A percentile compares a stretch with the other conserved stretches of the same genome.
Conservation (phyloP, 192 early-diverging fungal genomes). For the Linnemannia exigua region DNA sequence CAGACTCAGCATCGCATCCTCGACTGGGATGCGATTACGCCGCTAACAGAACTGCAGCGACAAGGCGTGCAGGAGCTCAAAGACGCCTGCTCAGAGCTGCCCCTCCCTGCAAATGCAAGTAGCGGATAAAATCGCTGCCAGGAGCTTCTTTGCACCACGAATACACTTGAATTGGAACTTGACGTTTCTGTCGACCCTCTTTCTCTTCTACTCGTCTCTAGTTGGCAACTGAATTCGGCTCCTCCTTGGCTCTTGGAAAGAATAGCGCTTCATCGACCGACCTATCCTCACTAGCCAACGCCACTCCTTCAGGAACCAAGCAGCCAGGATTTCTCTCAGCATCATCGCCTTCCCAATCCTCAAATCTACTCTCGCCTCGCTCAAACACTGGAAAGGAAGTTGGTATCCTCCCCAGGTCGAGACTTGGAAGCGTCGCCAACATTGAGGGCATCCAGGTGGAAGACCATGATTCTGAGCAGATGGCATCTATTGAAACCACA, state of each 20-base stretch:
- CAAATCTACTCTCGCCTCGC: constrained; percentile 30
- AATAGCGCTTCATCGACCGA: background rate
- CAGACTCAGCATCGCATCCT: constrained; percentile 46
- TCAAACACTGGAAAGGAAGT: constrained; percentile 42
- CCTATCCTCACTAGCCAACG: background rate
- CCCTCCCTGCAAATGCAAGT: constrained; percentile 67
- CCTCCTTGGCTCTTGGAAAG: constrained; percentile 23
- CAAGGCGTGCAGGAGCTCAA: constrained; percentile 69
- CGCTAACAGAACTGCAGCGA: constrained; percentile 63
- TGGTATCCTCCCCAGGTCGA: constrained; percentile 27
- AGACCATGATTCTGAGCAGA: constrained; percentile 52
- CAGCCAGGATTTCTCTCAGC: constrained; percentile 22
- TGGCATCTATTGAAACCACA: constrained; percentile 83
- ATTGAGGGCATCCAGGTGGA: constrained; percentile 24
- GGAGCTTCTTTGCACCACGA: background rate
- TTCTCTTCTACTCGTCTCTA: background rate
- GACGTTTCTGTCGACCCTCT: background rate
- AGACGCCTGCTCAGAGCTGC: constrained; percentile 71
- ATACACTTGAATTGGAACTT: no score
- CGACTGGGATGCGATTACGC: constrained; percentile 72
- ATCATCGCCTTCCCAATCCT: constrained; percentile 25
- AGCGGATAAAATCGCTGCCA: background rate
- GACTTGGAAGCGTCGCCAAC: constrained; percentile 29
- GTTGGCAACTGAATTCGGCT: constrained; percentile 31
- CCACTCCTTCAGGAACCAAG: constrained; percentile 19